Evolutionary conservation across 2,329 filamentous ascomycete species (phyloP).

Genomic region (Aaosphaeria arxii): DNA sequence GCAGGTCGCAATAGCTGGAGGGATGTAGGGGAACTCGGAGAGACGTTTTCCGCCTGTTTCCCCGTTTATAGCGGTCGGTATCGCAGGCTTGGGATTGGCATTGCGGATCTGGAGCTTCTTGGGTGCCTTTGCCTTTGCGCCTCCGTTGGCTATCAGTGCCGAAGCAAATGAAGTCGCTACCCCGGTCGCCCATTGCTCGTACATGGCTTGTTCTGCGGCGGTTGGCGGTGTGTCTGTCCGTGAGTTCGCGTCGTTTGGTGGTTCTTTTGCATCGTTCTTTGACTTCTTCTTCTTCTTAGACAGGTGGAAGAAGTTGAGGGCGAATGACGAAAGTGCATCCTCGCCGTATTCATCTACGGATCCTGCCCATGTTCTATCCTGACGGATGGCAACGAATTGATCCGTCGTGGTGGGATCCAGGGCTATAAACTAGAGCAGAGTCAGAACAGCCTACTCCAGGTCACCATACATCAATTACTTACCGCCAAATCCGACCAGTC

Average conservation of each 20-base stretch:
- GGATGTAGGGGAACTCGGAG: constrained; percentile 28
- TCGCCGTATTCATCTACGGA: constrained; percentile 32
- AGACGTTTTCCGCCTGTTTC: constrained; percentile 18
- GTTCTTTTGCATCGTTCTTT: background rate
- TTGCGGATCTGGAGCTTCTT: constrained; percentile 24
- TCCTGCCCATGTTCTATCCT: constrained; percentile 34
- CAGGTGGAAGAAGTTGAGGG: constrained; percentile 26
- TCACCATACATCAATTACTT: background rate
- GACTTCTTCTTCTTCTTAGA: constrained; percentile 16
- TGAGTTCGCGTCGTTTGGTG: background rate
- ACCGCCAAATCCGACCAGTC: constrained; percentile 26
- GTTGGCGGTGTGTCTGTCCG: constrained; percentile 10
- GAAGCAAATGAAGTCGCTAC: constrained; percentile 23
- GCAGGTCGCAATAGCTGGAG: constrained; percentile 19
- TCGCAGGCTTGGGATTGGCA: constrained; percentile 30
- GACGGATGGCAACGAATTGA: constrained; percentile 34
- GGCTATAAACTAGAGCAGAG: constrained; percentile 17
- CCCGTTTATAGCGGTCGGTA: constrained; percentile 35
- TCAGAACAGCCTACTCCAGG: background rate
- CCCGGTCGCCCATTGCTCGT: constrained; percentile 28
- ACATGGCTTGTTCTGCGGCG: constrained; percentile 19
- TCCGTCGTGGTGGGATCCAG: constrained; percentile 27
- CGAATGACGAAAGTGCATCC: constrained; percentile 29
- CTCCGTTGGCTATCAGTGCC: constrained; percentile 18
- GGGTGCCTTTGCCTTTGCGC: constrained; percentile 8